Evolutionary conservation across 2,329 filamentous ascomycete genomes (phyloP), one percentile per base, ranked within the genome.

Genomic region (Aureobasidium leucospermi): DNA sequence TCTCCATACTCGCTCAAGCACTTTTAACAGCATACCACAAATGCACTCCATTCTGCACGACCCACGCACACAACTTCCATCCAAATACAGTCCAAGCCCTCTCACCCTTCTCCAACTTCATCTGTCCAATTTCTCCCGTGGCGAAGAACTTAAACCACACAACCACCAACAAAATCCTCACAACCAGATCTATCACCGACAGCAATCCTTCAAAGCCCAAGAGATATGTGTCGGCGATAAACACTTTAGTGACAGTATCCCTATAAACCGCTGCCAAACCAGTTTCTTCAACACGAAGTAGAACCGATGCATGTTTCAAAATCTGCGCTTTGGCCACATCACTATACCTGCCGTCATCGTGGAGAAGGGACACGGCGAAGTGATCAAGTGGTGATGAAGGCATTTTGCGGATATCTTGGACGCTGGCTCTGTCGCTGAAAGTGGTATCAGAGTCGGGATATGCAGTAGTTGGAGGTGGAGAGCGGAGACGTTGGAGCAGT

Each of bases 371-470:
- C 52, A 65, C 67, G 1, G 75, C 70, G 63, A 72, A 76, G 2
- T 56, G 53, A 57, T 78, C 76, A 31, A 78, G 58, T 23, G 74
- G 71, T 1, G 76, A 76, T 39, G 67, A 71, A 0, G 69, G 67
- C 36, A 70, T 64, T 5, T 68, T 61, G 19, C 73, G 70, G 39
- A 76, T 76, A 60, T 77, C 75, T 36, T 71, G 63, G 0, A 69
- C 60, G 15, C 36, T 64, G 45, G 62, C 62, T 2, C 60, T 34
- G 29, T 38, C 36, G 3, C 11, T 38, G 9, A 19, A 5, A 1
- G 57, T 63, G 28, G 65, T 63, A 6, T 61, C 60, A 3, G 56
- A 29, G 65, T 57, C 63, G 2, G 72, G 67, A 61, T 78, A 77
- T 52, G 70, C 71, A 19, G 69, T 67, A 34, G 67, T 65, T 4